A percentile compares a stretch with the other conserved stretches of the same genome.
Evolutionary conservation across 2,329 filamentous ascomycete species (phyloP).

Genomic region (Colletotrichum camelliae): DNA sequence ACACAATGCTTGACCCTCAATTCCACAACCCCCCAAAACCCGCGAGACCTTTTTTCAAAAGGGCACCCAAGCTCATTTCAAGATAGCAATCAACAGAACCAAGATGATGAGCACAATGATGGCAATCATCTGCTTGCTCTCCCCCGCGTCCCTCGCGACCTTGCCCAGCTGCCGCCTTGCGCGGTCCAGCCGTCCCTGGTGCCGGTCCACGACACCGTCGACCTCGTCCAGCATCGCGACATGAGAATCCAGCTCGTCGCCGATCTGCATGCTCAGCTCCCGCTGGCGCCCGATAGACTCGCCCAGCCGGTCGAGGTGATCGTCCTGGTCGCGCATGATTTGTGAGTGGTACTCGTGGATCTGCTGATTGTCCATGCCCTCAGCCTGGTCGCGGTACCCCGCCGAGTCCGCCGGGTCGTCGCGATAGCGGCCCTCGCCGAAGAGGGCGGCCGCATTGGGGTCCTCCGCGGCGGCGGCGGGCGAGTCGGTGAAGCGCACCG

Average conservation of each 20-base stretch:
- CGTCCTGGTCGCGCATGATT: conserved; percentile 88
- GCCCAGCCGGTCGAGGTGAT: conserved; percentile 88
- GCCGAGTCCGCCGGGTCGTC: conserved; percentile 67
- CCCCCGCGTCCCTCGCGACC: conserved; percentile 76
- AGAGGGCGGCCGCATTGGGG: conserved; percentile 48
- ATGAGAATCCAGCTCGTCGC: conserved; percentile 92
- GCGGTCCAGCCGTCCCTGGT: conserved; percentile 76
- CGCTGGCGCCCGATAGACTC: conserved; percentile 86
- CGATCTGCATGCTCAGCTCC: conserved; percentile 93
- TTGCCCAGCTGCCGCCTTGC: conserved; percentile 75
- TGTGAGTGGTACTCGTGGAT: conserved; percentile 84
- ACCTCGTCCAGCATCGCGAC: conserved; percentile 89
- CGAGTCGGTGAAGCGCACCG: conserved; percentile 85
- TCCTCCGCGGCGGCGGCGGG: conserved; percentile 47
- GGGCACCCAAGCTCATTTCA: conserved; percentile 67
- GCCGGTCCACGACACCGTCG: conserved; percentile 81
- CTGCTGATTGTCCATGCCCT: conserved; percentile 76
- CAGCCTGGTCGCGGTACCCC: conserved; percentile 66
- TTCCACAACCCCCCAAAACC: not conserved
- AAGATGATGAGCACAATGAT: conserved; percentile 85
- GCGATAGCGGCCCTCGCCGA: conserved; percentile 61
- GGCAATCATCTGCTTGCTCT: conserved; percentile 86
- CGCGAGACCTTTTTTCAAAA: not conserved
- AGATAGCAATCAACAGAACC: conserved; percentile 79
- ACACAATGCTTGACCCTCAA: conserved; percentile 43